Evolutionary conservation across 1,284 basidiomycete genomes (phyloP).

Genomic region (Ganoderma meredithae): DNA sequence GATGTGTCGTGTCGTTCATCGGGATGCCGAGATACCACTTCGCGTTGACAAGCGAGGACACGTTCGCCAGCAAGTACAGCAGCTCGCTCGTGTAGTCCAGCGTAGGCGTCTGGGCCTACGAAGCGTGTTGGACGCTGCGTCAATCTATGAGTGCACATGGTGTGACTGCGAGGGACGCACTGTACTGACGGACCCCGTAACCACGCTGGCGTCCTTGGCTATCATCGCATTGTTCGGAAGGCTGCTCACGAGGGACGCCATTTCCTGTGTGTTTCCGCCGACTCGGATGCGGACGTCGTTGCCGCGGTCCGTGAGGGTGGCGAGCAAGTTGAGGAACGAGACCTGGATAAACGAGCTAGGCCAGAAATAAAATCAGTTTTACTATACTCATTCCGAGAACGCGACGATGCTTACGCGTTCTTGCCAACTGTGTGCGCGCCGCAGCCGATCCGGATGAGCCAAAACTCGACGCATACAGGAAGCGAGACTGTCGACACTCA

Average conservation of each 20-base stretch:
- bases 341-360: conserved; percentile 55
- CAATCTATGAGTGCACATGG: neutral
- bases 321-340: conserved; percentile 77
- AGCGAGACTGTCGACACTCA: conserved; percentile 45
- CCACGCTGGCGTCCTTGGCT: conserved; percentile 51
- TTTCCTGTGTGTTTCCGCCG: conserved; percentile 79
- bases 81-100: conserved; percentile 51
- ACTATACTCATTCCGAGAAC: neutral
- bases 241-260: conserved; percentile 57
- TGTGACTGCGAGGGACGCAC: neutral
- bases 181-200: neutral
- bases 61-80: conserved; percentile 50
- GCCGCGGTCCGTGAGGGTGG: conserved; percentile 62
- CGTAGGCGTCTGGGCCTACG: conserved; percentile 37
- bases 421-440: conserved; percentile 53
- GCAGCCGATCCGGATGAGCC: neutral
- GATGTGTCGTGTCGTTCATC: conserved; percentile 59
- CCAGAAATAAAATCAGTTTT: neutral
- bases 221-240: conserved; percentile 55
- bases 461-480: too few relatives aligned
- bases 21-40: conserved; percentile 59
- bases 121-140: neutral
- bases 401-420: conserved; percentile 49
- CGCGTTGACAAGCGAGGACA: conserved; percentile 46
- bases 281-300: conserved; percentile 67